Conservation (phyloP, 306 rosid species). For the Gastrolobium bilobum region DNA sequence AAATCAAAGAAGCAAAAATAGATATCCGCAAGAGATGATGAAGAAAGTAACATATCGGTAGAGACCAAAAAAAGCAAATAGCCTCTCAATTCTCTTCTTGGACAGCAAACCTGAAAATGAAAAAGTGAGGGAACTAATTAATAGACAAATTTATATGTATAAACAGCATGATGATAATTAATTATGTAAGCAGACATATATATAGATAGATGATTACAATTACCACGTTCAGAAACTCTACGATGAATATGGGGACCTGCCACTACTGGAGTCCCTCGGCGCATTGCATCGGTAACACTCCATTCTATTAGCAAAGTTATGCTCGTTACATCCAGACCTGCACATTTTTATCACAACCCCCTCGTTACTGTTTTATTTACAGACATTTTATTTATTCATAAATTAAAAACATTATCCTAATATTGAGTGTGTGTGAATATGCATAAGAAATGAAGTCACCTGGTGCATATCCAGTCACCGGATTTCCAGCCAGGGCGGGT, state of each 20-base stretch:
- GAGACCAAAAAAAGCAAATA: constrained; percentile 49
- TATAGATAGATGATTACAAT: not conserved
- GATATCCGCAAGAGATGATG: constrained; percentile 44
- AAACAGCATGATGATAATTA: not conserved
- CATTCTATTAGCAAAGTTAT: constrained; percentile 84
- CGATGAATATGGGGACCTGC: constrained; percentile 69
- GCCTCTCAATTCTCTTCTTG: constrained; percentile 51
- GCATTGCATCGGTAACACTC: constrained; percentile 91
- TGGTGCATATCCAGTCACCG: constrained; percentile 92
- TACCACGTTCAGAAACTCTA: constrained; percentile 49
- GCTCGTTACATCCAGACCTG: constrained; percentile 93
- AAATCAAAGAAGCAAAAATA: constrained; percentile 38
- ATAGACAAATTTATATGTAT: not conserved
- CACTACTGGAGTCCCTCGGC: constrained; percentile 69
- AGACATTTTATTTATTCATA: not conserved
- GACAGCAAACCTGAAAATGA: constrained; percentile 46
- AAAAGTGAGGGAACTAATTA: not conserved
- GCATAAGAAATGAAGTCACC: constrained; percentile 50
- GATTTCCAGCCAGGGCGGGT: constrained; percentile 89
- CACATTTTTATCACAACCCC: not conserved
- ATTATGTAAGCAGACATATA: not conserved
- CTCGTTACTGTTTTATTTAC: constrained; percentile 38
- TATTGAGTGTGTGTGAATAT: too few species aligned
- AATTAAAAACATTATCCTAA: not conserved
- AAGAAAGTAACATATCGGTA: constrained; percentile 39